Percentiles rank a stretch among this genome's conserved stretches.
phyloP scores from a whole-genome alignment of 140 eudicot genomes.

The Oenanthe javanica region DNA sequence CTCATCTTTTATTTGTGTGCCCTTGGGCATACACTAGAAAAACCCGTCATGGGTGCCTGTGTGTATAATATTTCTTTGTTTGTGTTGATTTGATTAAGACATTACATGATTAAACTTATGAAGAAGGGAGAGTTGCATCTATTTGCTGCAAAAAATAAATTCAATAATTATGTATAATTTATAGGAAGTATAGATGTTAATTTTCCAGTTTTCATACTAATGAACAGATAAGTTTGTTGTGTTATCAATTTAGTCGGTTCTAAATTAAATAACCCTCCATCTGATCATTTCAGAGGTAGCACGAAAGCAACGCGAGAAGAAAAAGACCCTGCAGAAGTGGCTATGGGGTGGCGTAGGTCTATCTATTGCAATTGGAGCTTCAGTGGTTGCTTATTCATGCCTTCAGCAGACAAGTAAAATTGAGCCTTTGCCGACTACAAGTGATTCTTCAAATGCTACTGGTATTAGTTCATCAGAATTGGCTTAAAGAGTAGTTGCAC shows the following conservation, averaged over 20 bases:
- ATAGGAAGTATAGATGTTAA: not conserved
- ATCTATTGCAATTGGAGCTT: constrained; percentile 47
- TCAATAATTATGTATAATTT: not conserved
- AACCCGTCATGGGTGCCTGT: too few species aligned
- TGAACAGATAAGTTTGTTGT: not conserved
- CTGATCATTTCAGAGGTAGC: constrained; percentile 47
- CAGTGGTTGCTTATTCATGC: constrained; percentile 53
- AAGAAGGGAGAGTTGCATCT: not conserved
- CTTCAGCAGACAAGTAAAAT: constrained; percentile 30
- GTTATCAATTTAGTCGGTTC: not conserved
- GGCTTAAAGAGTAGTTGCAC: not conserved
- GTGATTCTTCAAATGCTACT: constrained; percentile 15
- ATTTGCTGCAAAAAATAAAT: not conserved
- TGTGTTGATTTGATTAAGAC: too few species aligned
- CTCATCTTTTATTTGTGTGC: too few species aligned
- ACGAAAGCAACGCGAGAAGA: constrained; percentile 51
- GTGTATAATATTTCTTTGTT: not conserved
- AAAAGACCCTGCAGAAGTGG: constrained; percentile 44
- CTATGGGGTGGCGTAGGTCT: constrained; percentile 61
- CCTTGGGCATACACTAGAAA: too few species aligned
- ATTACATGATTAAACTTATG: too few species aligned
- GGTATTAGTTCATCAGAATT: constrained; percentile 7
- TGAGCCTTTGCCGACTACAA: constrained; percentile 5
- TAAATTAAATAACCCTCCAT: not conserved
- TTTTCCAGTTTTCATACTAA: not conserved